A percentile compares a stretch with the other conserved stretches of the same genome.
These are phyloP conservation scores for Aspergillus sp. DNA, from an alignment of 2,329 filamentous ascomycete genomes.

Conservation along the genomic window DNA sequence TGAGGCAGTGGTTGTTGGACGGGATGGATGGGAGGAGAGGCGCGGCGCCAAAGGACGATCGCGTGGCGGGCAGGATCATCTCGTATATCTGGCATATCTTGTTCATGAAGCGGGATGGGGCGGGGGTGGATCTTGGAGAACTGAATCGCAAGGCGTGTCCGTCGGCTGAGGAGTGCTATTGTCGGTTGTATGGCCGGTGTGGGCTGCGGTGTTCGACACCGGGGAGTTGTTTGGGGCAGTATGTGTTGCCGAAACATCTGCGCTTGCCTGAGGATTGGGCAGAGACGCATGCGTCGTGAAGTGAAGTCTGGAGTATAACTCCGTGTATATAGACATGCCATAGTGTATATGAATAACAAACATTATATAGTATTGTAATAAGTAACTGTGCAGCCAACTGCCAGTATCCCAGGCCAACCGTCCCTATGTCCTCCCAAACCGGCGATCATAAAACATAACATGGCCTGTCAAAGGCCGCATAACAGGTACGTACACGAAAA, in stretches of 20 bases:
- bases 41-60: constrained; percentile 43
- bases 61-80: constrained; percentile 46
- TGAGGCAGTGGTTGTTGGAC: constrained; percentile 56
- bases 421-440: neutral
- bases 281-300: constrained; percentile 24
- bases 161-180: constrained; percentile 44
- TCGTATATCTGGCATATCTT: constrained; percentile 53
- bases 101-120: constrained; percentile 34
- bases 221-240: constrained; percentile 41
- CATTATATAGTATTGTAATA: neutral
- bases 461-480: neutral
- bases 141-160: constrained; percentile 42
- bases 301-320: constrained; percentile 2
- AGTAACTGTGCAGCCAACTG: neutral
- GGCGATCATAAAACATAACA: neutral
- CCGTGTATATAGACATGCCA: neutral
- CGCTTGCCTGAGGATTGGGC: constrained; percentile 38
- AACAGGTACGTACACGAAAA: neutral
- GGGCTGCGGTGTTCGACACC: constrained; percentile 31
- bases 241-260: constrained; percentile 38
- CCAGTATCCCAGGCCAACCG: neutral
- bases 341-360: neutral
- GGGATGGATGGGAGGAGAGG: constrained; percentile 21
- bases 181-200: constrained; percentile 45
- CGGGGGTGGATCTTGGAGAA: constrained; percentile 33